Evolutionary conservation across 495 filamentous ascomycete species (phyloP).

Genomic region (Penicillium soppii): DNA sequence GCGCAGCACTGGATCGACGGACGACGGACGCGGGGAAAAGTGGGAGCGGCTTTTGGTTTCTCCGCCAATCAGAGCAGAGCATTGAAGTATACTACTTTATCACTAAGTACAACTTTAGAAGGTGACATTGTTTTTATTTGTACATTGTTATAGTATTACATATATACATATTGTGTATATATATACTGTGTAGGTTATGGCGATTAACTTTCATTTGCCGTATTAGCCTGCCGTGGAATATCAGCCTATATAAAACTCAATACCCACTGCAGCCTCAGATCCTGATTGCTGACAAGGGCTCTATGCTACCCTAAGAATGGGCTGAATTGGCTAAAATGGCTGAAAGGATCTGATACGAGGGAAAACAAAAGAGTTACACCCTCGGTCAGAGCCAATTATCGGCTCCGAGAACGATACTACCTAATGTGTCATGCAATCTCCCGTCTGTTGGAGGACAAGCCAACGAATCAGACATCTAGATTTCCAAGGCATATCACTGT

Average conservation of each 20-base stretch:
- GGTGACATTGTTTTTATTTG: background rate
- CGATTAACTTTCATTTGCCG: no score
- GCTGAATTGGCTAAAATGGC: no score
- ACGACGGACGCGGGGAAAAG: constrained; percentile 21
- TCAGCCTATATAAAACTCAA: background rate
- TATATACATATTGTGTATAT: no score
- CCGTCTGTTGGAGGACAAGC: background rate
- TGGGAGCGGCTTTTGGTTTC: constrained; percentile 27
- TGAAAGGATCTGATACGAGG: constrained; percentile 21
- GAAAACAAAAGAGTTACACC: constrained; percentile 19
- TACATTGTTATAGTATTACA: no score
- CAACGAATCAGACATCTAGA: background rate
- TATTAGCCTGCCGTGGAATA: no score
- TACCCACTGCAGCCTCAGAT: background rate
- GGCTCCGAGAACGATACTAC: background rate
- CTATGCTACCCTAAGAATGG: background rate
- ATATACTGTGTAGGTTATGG: no score
- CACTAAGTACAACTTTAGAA: background rate
- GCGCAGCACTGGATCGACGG: constrained; percentile 7
- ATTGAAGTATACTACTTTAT: background rate
- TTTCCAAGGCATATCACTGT: background rate
- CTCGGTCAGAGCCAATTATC: constrained; percentile 12
- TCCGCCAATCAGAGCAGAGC: constrained; percentile 38
- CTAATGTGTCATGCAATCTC: background rate
- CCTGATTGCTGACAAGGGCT: background rate